Evolutionary conservation across 257 asterid species (phyloP), one percentile per base, ranked within the genome.

Genomic region (Gardenia jasminoides): DNA sequence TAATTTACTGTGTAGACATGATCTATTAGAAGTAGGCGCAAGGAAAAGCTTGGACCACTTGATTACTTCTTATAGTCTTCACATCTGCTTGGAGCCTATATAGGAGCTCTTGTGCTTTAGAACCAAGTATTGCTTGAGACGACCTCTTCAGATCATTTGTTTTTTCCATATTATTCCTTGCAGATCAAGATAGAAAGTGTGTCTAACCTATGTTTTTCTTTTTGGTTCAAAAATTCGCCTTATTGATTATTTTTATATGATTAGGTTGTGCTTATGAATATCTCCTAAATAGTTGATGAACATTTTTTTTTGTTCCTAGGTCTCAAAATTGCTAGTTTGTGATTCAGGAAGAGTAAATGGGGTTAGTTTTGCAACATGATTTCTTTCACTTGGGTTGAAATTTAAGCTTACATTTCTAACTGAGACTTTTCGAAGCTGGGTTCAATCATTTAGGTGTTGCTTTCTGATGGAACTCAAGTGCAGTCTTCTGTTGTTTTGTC

Each of bases 401-500:
- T 67, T 75, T 75, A 31, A 74, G 26, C 77, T 75, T 70, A 19
- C 24, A 68, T 31, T 72, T 28, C 82, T 76, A 72, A 76, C 79
- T 77, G 71, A 70, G 65, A 81, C 59, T 76, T 31, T 17, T 2
- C 24, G 76, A 66, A 75, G 28, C 48, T 77, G 83, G 81, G 67
- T 83, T 65, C 76, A 81, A 65, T 83, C 80, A 47, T 74, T 74
- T 83, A 95, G 99, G 98, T 95, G 84, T 70, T 88, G 87, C 89
- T 95, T 82, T 90, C 97, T 87, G 96, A 90, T 82, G 99, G 97
- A 75, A 93, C 88, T 52, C 50, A 72, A 87, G 85, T 95, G 82
- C 88, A 73, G 67, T 89, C 99, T 81, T 92, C 97, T 70, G 90
- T 88, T 84, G 97, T 95, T 68, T 89, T 95, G 81, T 95, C 99